Base-by-base conservation (phyloP, 768 basidiomycete species). In the Inosperma sp. region DNA sequence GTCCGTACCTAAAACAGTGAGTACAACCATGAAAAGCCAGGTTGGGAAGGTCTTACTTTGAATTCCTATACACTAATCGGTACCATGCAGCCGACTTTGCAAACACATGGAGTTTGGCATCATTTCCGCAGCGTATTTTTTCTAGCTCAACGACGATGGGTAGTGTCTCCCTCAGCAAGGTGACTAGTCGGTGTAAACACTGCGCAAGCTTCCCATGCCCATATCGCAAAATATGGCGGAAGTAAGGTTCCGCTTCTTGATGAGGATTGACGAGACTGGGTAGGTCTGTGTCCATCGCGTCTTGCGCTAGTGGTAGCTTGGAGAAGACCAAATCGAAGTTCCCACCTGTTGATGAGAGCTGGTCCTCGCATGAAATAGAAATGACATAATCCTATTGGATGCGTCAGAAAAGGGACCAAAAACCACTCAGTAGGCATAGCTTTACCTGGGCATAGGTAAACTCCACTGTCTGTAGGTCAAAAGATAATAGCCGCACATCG, bases 381-480 rank as follows among this genome's bases (percentile, higher is more conserved):
- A 91, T 83, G 0, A 84, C 79, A 63, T 87, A 90, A 61, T 84
- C 82, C 86, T 88, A 48, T 22, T n/a, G n/a, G n/a, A n/a, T n/a
- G n/a, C n/a, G n/a, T 22, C 25, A 13, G 10, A 36, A 35, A 19
- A 19, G 44, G 25, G 45, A 55, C 7, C 46, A 35, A 29, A 31
- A 33, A 30, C 34, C 3, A 21, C 21, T 42, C 16, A 17, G 13
- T 27, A 33, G 35, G 16, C 39, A 37, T 27, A 33, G 42, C 52
- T 71, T 55, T 63, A 82, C 87, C 46, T 69, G 69, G 8, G 85
- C 79, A 63, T 94, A 94, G 2, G 82, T 81, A 62, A 95, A 87
- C 59, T 93, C 86, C n/a, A 93, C 92, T 0, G 90, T 92, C 60
- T 91, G 91, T 13, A 95, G 70, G 65, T 95, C 91, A 65, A 95